Evolutionary conservation across 208 protist genomes (phyloP).

Genomic region (Crithidia bombi): DNA sequence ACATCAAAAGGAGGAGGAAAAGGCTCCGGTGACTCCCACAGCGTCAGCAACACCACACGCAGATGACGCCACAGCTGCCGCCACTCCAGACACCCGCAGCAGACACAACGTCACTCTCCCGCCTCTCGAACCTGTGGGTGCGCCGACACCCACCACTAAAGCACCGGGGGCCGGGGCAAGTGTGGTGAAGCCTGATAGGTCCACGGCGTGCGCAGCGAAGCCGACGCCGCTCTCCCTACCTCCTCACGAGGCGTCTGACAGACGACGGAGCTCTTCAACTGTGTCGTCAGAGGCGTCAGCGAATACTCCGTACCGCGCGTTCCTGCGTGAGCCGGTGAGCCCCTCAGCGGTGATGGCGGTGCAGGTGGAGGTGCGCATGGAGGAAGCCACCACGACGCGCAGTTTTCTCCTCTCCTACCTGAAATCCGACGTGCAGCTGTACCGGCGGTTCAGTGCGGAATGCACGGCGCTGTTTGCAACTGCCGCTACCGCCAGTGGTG

Average conservation of each 20-base stretch:
- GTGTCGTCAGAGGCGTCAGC: background rate
- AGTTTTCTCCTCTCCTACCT: constrained; percentile 38
- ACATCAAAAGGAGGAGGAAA: background rate
- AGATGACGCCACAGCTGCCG: background rate
- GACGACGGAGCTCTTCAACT: background rate
- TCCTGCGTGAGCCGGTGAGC: constrained; percentile 2
- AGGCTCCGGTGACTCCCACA: background rate
- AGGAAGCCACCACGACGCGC: background rate
- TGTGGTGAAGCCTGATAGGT: background rate
- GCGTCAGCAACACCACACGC: background rate
- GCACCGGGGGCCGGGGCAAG: background rate
- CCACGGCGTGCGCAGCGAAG: background rate
- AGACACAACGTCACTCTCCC: background rate
- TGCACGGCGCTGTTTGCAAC: constrained; percentile 13
- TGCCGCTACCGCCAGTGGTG: background rate
- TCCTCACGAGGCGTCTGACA: too few species aligned
- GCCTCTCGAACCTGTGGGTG: background rate
- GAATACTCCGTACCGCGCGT: constrained; percentile 8
- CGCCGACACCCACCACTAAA: background rate
- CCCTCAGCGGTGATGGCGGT: background rate
- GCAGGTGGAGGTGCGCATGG: constrained; percentile 23
- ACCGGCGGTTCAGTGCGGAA: constrained; percentile 27
- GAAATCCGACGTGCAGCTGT: constrained; percentile 35
- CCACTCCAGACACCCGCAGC: too few species aligned
- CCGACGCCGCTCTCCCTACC: too few species aligned